phyloP scores from a whole-genome alignment of 2,329 filamentous ascomycete species.

The Incumbomyces delicatus region DNA sequence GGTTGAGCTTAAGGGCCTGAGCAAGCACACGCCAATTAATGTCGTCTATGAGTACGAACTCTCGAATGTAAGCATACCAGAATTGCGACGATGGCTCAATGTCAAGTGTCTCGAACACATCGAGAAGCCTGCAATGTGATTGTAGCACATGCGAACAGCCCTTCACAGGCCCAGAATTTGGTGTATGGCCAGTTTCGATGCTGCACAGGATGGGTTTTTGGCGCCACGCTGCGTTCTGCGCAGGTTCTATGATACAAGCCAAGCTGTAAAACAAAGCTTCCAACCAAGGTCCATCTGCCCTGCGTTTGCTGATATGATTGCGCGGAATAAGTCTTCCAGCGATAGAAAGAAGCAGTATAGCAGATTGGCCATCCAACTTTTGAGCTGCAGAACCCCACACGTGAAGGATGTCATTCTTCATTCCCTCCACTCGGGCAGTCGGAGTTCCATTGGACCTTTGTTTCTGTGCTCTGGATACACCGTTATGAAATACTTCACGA shows the following conservation, averaged over 20 bases:
- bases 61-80: not conserved
- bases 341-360: slow-evolving; percentile 28
- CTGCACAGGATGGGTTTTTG: too few species aligned
- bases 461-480: slow-evolving; percentile 20
- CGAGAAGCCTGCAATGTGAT: not conserved
- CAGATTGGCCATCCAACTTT: slow-evolving; percentile 26
- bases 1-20: not conserved
- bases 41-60: not conserved
- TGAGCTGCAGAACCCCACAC: slow-evolving; percentile 17
- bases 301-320: slow-evolving; percentile 33
- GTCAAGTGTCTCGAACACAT: not conserved
- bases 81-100: not conserved
- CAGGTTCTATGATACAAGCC: slow-evolving; percentile 13
- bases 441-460: not conserved
- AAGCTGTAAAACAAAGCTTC: slow-evolving; percentile 39
- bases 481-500: slow-evolving; percentile 28
- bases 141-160: too few species aligned
- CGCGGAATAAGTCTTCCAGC: slow-evolving; percentile 32
- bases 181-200: too few species aligned
- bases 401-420: not conserved
- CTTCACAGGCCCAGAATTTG: too few species aligned
- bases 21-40: not conserved
- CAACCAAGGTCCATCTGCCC: slow-evolving; percentile 40
- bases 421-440: not conserved
- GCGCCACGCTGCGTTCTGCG: too few species aligned